Conservation (phyloP, 768 basidiomycete species). For the Sarcodon sp. region DNA sequence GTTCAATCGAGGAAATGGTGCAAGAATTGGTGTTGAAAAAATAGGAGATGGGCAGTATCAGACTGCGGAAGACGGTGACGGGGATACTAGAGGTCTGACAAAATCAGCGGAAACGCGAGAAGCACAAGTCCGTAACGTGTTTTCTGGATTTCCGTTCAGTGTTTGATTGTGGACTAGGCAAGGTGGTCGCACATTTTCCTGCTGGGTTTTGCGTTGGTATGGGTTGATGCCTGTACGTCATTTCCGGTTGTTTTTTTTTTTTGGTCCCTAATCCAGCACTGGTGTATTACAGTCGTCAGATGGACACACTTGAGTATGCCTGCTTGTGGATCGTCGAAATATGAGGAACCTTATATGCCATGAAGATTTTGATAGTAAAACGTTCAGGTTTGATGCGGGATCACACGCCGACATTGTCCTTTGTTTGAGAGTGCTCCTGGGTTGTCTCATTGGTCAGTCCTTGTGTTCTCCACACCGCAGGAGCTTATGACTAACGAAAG, state of each 20-base stretch:
- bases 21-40: slow-evolving; percentile 22
- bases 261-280: neutral
- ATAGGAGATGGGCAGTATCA: slow-evolving; percentile 5
- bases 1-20: slow-evolving; percentile 65
- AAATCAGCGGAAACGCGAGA: slow-evolving; percentile 16
- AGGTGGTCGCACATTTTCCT: slow-evolving; percentile 48
- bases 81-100: neutral
- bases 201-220: slow-evolving; percentile 44
- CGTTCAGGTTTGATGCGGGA: slow-evolving; percentile 1
- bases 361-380: slow-evolving; percentile 2
- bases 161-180: slow-evolving; percentile 22
- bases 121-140: slow-evolving; percentile 3
- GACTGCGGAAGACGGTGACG: neutral
- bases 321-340: neutral
- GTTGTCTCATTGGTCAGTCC: slow-evolving; percentile 46
- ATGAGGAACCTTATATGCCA: neutral
- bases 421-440: slow-evolving; percentile 49
- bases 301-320: slow-evolving; percentile 61
- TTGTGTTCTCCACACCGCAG: slow-evolving; percentile 1
- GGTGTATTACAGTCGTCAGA: slow-evolving; percentile 44
- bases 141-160: neutral
- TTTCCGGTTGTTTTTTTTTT: neutral
- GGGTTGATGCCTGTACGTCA: slow-evolving; percentile 62
- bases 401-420: slow-evolving; percentile 27
- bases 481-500: neutral